phyloP scores from a whole-genome alignment of 2,329 filamentous ascomycete genomes.

The Teratosphaeria nubilosa region DNA sequence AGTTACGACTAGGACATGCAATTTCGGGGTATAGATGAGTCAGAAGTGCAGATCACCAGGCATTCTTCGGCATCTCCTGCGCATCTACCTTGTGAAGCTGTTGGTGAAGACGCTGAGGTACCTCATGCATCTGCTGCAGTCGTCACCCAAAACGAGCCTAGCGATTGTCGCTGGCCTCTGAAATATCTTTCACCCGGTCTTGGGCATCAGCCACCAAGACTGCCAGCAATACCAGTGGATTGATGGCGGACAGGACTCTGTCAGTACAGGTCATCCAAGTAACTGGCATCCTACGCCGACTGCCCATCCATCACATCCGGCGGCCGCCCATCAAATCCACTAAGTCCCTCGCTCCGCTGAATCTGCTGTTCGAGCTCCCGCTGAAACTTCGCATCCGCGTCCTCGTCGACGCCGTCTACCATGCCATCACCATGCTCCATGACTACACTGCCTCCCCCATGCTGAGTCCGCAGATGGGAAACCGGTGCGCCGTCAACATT shows the following conservation, averaged over 20 bases:
- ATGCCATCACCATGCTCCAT: constrained; percentile 1
- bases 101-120: background rate
- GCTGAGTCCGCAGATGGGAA: background rate
- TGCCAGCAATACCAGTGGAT: no score
- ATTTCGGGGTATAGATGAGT: no score
- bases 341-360: background rate
- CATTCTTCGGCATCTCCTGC: no score
- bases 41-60: no score
- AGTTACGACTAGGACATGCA: background rate
- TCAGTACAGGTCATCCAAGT: background rate
- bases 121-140: no score
- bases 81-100: background rate
- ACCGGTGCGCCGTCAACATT: background rate
- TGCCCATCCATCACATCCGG: background rate
- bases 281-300: background rate
- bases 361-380: background rate
- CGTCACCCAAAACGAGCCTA: no score
- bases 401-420: constrained; percentile 2
- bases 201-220: no score
- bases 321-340: background rate
- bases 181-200: no score
- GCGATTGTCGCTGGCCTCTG: no score
- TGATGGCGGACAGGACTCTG: background rate
- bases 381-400: background rate
- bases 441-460: background rate